Evolutionary conservation across 2,329 filamentous ascomycete species (phyloP), one percentile per base, ranked within the genome.

Genomic region (Nectriaceae sp.): DNA sequence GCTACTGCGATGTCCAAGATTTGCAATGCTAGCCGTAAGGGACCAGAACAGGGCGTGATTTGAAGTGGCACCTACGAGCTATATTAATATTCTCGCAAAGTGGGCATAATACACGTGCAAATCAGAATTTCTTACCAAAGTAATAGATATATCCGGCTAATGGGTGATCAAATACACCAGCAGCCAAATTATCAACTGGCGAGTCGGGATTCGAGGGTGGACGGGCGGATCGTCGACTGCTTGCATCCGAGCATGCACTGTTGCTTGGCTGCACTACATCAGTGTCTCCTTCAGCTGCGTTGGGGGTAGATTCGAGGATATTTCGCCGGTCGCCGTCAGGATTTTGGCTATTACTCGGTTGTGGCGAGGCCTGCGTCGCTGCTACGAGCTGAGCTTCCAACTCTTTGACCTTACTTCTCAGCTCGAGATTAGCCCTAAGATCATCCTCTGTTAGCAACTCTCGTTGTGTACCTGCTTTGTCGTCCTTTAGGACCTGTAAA

Each of bases 21-120:
- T 62, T 5, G 59, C 60, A 16, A 67, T 60, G 19, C 52, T 56
- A 2, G 53, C 53, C 1, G 62, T 61, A 3, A 67, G 48, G 5
- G 58, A 57, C 38, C 61, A 53, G 42, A 65, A 66, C 31, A 65
- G 49, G 10, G 62, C 59, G 42, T 67, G 64, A 31, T 67, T 67
- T 8, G 64, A 64, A 26, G 56, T 65, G 5, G 64, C 50, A 5
- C 64, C 63, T 66, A 24, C n/a, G 15, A 20, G 20, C 41, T 13
- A 20, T 20, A 29, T 47, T 21, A 52, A 46, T 15, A 21, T 13
- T 20, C 35, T 5, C 6, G n/a, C 11, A 37, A 39, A 22, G 18
- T 10, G 40, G 33, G 15, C 24, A 16, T 19, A 26, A 19, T 5
- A 13, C 42, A 38, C 13, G 26, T 21, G 24, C 4, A n/a, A 44